Conservation (phyloP, 352 stramenopile species). For the Pythium insidiosum region DNA sequence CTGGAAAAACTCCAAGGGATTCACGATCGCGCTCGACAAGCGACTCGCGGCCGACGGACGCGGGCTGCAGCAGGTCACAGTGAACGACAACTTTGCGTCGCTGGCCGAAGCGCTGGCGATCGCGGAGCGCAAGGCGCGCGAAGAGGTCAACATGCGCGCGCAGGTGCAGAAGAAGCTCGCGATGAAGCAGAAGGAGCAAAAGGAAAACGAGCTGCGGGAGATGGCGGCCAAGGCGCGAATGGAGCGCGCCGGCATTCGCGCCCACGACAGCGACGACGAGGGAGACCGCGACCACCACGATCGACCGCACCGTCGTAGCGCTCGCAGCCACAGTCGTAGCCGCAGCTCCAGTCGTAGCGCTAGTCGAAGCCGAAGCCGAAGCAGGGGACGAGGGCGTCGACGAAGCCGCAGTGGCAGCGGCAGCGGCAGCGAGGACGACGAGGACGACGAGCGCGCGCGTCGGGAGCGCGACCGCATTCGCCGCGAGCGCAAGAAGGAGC, state of each 20-base stretch:
- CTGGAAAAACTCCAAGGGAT: slow-evolving; percentile 99
- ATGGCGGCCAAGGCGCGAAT: slow-evolving; percentile 90
- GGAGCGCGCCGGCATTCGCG: slow-evolving; percentile 80
- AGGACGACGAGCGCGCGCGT: slow-evolving; percentile 30
- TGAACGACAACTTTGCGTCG: slow-evolving; percentile 99
- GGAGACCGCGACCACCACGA: slow-evolving; percentile 19
- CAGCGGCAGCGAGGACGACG: slow-evolving; percentile 24
- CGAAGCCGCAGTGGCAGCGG: slow-evolving; percentile 1
- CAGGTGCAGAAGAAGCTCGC: slow-evolving; percentile 82
- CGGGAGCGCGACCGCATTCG: slow-evolving; percentile 74
- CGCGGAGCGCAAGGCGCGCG: slow-evolving; percentile 94
- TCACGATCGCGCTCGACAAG: slow-evolving; percentile 99
- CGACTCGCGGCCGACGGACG: slow-evolving; percentile 96
- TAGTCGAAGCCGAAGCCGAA: slow-evolving; percentile 4
- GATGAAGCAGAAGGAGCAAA: slow-evolving; percentile 92
- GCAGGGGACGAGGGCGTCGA: slow-evolving; percentile 8
- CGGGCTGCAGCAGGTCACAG: slow-evolving; percentile 91
- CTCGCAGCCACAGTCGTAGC: slow-evolving; percentile 3
- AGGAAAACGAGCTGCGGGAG: slow-evolving; percentile 94
- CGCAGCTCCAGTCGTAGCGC: slow-evolving; percentile 12
- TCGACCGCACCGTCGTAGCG: slow-evolving; percentile 8
- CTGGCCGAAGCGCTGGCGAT: slow-evolving; percentile 97
- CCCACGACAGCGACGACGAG: slow-evolving; percentile 22
- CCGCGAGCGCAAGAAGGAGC: slow-evolving; percentile 90
- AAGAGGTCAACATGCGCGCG: slow-evolving; percentile 95